Percentiles rank a stretch among this genome's conserved stretches.
These are phyloP conservation scores for Colletotrichum aenigma DNA, from an alignment of 2,329 filamentous ascomycete genomes.

Conservation along the genomic window DNA sequence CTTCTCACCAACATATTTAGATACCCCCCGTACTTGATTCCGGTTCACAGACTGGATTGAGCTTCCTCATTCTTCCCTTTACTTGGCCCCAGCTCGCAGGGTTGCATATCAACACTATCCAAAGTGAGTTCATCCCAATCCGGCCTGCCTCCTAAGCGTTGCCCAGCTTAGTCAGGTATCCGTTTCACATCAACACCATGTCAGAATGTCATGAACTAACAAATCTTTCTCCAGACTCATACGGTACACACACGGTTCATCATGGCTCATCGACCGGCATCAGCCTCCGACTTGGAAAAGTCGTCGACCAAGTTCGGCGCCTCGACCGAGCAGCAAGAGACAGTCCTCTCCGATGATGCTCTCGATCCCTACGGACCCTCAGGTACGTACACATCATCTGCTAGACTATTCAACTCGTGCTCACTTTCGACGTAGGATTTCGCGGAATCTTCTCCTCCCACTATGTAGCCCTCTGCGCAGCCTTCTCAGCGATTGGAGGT, in stretches of 20 bases:
- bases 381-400: conserved; percentile 2
- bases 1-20: background rate
- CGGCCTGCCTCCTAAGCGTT: background rate
- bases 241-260: background rate
- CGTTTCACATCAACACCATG: background rate
- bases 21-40: background rate
- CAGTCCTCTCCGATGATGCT: conserved; percentile 14
- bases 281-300: conserved; percentile 23
- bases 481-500: conserved; percentile 29
- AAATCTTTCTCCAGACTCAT: background rate
- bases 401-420: background rate
- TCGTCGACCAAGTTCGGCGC: conserved; percentile 10
- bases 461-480: conserved; percentile 33
- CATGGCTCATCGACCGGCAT: conserved; percentile 13
- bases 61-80: background rate
- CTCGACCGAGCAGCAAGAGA: conserved; percentile 26
- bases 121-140: conserved; percentile 1
- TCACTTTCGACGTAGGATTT: conserved; percentile 26
- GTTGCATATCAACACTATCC: background rate
- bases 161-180: background rate
- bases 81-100: background rate
- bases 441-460: conserved; percentile 32
- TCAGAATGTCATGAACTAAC: background rate
- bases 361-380: conserved; percentile 27
- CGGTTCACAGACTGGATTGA: background rate